These are phyloP conservation scores for Amyloporia xantha DNA, from an alignment of 768 basidiomycete genomes.

Conservation along the genomic window DNA sequence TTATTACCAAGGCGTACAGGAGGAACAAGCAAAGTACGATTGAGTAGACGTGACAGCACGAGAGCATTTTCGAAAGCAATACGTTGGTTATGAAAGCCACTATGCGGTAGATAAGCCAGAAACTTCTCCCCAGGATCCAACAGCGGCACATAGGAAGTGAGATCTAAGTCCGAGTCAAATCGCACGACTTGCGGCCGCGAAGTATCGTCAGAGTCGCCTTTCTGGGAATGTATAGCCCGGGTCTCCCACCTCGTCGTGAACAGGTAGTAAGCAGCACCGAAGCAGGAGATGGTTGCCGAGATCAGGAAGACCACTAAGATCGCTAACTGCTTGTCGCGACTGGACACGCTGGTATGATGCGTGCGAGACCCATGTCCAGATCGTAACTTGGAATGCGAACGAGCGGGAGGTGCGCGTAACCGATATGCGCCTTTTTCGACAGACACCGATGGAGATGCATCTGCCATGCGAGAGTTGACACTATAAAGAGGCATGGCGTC, in stretches of 20 bases:
- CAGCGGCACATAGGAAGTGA: background rate
- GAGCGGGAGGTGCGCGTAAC: conserved; percentile 40
- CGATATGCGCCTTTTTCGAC: conserved; percentile 63
- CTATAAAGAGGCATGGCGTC: conserved; percentile 16
- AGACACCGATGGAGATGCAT: conserved; percentile 54
- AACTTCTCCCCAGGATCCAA: conserved; percentile 33
- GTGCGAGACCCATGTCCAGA: background rate
- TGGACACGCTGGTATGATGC: conserved; percentile 4
- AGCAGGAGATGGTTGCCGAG: conserved; percentile 44
- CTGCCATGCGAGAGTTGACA: conserved; percentile 15
- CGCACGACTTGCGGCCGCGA: conserved; percentile 4
- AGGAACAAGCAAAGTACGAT: conserved; percentile 77
- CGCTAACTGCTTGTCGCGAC: conserved; percentile 32
- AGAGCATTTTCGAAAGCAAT: conserved; percentile 84
- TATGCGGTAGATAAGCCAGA: conserved; percentile 75
- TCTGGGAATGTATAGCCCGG: background rate
- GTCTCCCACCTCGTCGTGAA: conserved; percentile 49
- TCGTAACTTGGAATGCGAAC: background rate
- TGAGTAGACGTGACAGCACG: conserved; percentile 58
- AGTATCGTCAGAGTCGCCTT: conserved; percentile 5
- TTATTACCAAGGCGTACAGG: conserved; percentile 59
- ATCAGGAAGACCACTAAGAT: conserved; percentile 41
- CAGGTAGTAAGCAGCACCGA: conserved; percentile 57
- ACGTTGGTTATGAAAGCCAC: conserved; percentile 81
- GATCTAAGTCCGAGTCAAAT: conserved; percentile 2